Evolutionary conservation across 2,329 filamentous ascomycete genomes (phyloP), one percentile per base, ranked within the genome.

Genomic region (Xylariaceae sp.): DNA sequence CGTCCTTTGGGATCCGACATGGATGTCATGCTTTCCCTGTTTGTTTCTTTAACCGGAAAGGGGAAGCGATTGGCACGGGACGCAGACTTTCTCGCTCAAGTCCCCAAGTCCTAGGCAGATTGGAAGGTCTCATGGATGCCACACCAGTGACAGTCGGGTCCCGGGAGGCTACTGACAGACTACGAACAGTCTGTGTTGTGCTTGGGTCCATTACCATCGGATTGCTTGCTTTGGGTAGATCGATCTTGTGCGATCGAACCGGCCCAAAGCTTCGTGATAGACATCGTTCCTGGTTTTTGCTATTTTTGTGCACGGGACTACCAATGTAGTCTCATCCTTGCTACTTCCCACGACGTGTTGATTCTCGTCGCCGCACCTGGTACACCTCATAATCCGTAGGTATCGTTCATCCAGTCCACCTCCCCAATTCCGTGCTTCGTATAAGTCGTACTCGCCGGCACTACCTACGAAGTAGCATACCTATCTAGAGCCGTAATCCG

Each of bases 11-110:
- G 49, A 42, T 44, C 13, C 18, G 10, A 42, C 51, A 52, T 50
- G 52, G 35, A 49, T 53, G 18, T 62, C 30, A 5, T 37, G 57
- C 52, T 61, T 54, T 51, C 58, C 50, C 42, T 57, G 42, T 37
- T 50, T 51, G 23, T 11, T 15, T 51, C 23, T 52, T 55, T 7
- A 44, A 35, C 52, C 55, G 39, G 47, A 53, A 59, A 17, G 39
- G 54, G 57, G 59, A 62, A 62, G 51, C 44, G 52, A 48, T 58
- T 59, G 55, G 30, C 42, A 42, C 30, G 5, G 45, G 35, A 42
- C 44, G 61, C 53, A 49, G 35, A 4, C 48, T 60, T 51, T 45
- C 61, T 55, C 48, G 53, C 47, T 52, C 39, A 9, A 48, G 51
- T 37, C 49, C 15, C 53, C 42, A 45, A n/a, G 5, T 44, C 37